A percentile compares a stretch with the other conserved stretches of the same genome.
Conservation (phyloP, 2,329 filamentous ascomycete genomes). For the Neonectria sp. region DNA sequence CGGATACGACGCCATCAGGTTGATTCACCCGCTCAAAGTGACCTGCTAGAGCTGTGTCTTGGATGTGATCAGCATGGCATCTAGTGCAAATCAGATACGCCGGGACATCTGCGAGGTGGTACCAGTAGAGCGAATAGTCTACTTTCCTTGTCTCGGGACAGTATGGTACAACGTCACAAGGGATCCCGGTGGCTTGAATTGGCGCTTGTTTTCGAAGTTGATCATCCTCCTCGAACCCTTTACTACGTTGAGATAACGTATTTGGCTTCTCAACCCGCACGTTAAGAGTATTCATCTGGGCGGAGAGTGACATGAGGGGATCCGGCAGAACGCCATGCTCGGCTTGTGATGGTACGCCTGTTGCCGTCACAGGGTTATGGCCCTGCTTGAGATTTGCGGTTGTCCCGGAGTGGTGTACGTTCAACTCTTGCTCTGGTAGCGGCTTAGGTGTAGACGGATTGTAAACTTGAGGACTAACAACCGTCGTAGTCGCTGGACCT, state of each 20-base stretch:
- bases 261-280: constrained; percentile 12
- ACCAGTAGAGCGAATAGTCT: constrained; percentile 52
- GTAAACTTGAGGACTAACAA: background rate
- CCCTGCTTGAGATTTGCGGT: background rate
- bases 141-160: constrained; percentile 50
- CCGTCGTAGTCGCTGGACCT: background rate
- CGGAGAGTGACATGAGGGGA: constrained; percentile 24
- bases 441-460: background rate
- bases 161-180: constrained; percentile 42
- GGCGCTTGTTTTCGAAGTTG: constrained; percentile 28
- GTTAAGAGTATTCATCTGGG: constrained; percentile 38
- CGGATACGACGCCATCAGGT: constrained; percentile 49
- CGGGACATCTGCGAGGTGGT: constrained; percentile 45
- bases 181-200: constrained; percentile 41
- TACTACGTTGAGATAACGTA: rapidly evolving
- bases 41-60: constrained; percentile 45
- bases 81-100: constrained; percentile 57
- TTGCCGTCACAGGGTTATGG: background rate
- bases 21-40: constrained; percentile 49
- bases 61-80: constrained; percentile 58
- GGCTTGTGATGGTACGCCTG: background rate
- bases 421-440: background rate
- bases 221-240: background rate
- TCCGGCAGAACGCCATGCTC: constrained; percentile 12
- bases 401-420: background rate